These are phyloP conservation scores for Halophytophthora batemanensis DNA, from an alignment of 352 stramenopile genomes.

Conservation along the genomic window DNA sequence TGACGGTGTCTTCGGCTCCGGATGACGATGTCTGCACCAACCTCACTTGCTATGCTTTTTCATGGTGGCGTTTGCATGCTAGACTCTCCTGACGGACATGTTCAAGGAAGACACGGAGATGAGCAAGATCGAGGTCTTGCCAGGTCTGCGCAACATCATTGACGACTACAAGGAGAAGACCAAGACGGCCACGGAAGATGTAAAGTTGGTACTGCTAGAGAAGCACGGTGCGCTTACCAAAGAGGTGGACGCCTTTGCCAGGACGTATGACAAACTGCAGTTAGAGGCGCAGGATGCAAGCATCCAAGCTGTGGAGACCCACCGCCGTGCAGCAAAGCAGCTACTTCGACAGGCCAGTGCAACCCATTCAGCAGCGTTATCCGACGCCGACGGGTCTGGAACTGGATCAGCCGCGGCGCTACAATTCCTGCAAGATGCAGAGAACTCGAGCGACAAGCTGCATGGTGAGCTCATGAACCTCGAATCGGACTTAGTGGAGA, in stretches of 20 bases:
- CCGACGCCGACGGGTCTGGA: slow-evolving; percentile 30
- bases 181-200: slow-evolving; percentile 77
- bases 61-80: not conserved
- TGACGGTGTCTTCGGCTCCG: too few relatives aligned
- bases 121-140: slow-evolving; percentile 88
- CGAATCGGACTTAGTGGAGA: slow-evolving; percentile 84
- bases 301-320: slow-evolving; percentile 76
- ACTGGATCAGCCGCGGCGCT: slow-evolving; percentile 35
- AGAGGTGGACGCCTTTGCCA: slow-evolving; percentile 57
- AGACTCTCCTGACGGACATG: slow-evolving; percentile 89
- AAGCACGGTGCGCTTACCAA: slow-evolving; percentile 54
- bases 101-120: slow-evolving; percentile 92
- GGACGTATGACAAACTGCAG: slow-evolving; percentile 65
- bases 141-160: slow-evolving; percentile 86
- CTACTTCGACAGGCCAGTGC: slow-evolving; percentile 56
- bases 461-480: slow-evolving; percentile 87
- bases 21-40: too few relatives aligned
- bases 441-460: slow-evolving; percentile 80
- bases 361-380: slow-evolving; percentile 12
- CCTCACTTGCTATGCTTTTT: not conserved
- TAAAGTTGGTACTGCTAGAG: slow-evolving; percentile 76
- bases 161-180: slow-evolving; percentile 89
- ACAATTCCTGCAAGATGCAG: slow-evolving; percentile 81
- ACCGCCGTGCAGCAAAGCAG: slow-evolving; percentile 74
- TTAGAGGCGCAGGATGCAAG: slow-evolving; percentile 67